Evolutionary conservation across 768 basidiomycete genomes (phyloP).

Genomic region (Naematelia aurantialba): DNA sequence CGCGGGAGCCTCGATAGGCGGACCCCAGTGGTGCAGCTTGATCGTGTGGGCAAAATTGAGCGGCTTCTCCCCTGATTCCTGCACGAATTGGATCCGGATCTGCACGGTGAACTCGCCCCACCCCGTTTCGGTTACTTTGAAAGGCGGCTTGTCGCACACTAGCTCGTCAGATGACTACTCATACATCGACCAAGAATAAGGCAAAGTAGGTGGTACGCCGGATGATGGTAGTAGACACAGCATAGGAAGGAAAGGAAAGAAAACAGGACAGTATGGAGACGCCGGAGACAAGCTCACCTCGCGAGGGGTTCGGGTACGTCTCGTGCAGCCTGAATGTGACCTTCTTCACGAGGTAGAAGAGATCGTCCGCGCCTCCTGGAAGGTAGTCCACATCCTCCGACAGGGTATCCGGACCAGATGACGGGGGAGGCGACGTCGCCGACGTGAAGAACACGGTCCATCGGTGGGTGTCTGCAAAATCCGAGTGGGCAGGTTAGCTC

Average conservation of each 20-base stretch:
- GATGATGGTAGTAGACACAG: too few species aligned
- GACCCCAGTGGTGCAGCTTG: slow-evolving; percentile 64
- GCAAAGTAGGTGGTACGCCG: too few species aligned
- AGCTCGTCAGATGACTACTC: background rate
- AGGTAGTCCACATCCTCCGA: slow-evolving; percentile 57
- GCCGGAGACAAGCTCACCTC: slow-evolving; percentile 58
- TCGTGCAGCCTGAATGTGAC: slow-evolving; percentile 98
- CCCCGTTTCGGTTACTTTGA: slow-evolving; percentile 92
- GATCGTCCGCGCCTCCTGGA: slow-evolving; percentile 78
- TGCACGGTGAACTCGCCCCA: slow-evolving; percentile 99
- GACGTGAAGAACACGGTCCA: slow-evolving; percentile 96
- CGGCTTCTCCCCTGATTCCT: slow-evolving; percentile 87
- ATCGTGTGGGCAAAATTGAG: slow-evolving; percentile 85
- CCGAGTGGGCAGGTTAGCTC: slow-evolving; percentile 50
- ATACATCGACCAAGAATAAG: too few species aligned
- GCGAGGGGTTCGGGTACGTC: slow-evolving; percentile 82
- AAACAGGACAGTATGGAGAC: too few species aligned
- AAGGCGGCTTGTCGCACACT: slow-evolving; percentile 92
- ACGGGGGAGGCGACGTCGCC: slow-evolving; percentile 60
- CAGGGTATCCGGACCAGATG: slow-evolving; percentile 53
- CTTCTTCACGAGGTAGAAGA: slow-evolving; percentile 86
- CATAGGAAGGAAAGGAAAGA: too few species aligned
- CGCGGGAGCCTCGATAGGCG: slow-evolving; percentile 24
- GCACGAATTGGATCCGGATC: slow-evolving; percentile 82
- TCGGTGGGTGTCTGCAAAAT: slow-evolving; percentile 63